A percentile compares a stretch with the other conserved stretches of the same genome.
Evolutionary conservation across 139 green algal species (phyloP).

Genomic region (Micractinium sp.): DNA sequence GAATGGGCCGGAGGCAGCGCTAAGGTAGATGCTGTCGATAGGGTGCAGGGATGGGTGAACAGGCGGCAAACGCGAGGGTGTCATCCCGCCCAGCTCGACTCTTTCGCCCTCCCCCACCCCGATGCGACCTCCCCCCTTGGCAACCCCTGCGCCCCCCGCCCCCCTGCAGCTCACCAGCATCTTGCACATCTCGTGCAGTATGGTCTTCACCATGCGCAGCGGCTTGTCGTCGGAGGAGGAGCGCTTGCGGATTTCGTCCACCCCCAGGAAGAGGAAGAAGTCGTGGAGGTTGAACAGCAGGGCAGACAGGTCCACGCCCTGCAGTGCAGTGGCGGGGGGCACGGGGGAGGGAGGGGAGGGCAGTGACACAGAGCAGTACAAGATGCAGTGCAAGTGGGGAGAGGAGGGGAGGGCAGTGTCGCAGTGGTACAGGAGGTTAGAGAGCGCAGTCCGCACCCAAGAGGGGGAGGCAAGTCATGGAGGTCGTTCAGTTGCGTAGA

Average conservation of each 20-base stretch:
- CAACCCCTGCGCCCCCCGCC: too few species aligned
- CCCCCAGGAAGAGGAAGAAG: slow-evolving; percentile 88
- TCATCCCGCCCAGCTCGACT: too few species aligned
- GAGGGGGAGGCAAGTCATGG: not conserved
- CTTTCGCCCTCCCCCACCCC: too few species aligned
- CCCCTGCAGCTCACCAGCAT: slow-evolving; percentile 46
- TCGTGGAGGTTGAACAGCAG: slow-evolving; percentile 88
- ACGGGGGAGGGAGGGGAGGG: too few species aligned
- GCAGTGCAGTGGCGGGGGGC: slow-evolving; percentile 1
- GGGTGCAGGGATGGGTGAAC: too few species aligned
- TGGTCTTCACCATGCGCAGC: slow-evolving; percentile 96
- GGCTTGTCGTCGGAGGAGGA: slow-evolving; percentile 90
- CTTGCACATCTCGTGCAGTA: slow-evolving; percentile 94
- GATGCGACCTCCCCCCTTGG: too few species aligned
- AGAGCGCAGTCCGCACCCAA: not conserved
- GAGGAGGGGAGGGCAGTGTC: too few species aligned
- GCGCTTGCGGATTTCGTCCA: slow-evolving; percentile 88
- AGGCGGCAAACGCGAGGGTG: too few species aligned
- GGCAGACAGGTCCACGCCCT: slow-evolving; percentile 76
- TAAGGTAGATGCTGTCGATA: too few species aligned
- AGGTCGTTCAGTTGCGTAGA: too few species aligned
- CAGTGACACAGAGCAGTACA: not conserved
- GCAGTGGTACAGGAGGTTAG: not conserved
- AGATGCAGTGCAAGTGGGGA: not conserved
- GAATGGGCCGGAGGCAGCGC: too few species aligned